Evolutionary conservation across 176 grass and related monocot species (phyloP).

Genomic region (Oryza nivara): DNA sequence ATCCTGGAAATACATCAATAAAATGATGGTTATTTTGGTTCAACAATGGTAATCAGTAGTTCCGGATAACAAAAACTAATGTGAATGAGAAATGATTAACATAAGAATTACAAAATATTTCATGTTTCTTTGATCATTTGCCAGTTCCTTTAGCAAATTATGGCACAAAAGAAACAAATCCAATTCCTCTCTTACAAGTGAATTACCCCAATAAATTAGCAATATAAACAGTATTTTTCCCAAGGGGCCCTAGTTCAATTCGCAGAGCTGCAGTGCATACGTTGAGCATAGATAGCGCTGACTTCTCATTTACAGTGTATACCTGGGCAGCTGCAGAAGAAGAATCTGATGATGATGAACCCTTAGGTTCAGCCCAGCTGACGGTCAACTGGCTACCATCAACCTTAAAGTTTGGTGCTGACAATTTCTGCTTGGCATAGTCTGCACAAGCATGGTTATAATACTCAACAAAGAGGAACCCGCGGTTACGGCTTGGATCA

Average conservation of each 20-base stretch:
- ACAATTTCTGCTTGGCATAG: conserved; percentile 72
- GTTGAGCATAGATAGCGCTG: neutral
- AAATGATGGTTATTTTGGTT: neutral
- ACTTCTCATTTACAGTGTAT: neutral
- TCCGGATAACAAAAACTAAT: neutral
- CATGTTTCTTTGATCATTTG: neutral
- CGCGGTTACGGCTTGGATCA: conserved; percentile 83
- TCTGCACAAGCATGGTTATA: conserved; percentile 96
- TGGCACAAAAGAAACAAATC: neutral
- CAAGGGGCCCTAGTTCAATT: neutral
- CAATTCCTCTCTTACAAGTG: neutral
- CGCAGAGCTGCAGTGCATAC: neutral
- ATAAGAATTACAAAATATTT: neutral
- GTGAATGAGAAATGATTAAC: neutral
- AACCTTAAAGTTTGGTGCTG: conserved; percentile 75
- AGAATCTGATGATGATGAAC: conserved; percentile 52
- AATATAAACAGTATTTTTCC: neutral
- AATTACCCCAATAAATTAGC: neutral
- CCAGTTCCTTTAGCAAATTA: neutral
- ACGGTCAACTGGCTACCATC: conserved; percentile 91
- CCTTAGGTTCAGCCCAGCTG: conserved; percentile 95
- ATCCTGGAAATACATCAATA: neutral
- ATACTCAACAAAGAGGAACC: conserved; percentile 95
- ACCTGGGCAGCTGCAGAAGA: conserved; percentile 86
- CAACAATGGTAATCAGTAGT: neutral